Conservation (phyloP, 257 asterid genomes). For the Handroanthus guayacan region DNA sequence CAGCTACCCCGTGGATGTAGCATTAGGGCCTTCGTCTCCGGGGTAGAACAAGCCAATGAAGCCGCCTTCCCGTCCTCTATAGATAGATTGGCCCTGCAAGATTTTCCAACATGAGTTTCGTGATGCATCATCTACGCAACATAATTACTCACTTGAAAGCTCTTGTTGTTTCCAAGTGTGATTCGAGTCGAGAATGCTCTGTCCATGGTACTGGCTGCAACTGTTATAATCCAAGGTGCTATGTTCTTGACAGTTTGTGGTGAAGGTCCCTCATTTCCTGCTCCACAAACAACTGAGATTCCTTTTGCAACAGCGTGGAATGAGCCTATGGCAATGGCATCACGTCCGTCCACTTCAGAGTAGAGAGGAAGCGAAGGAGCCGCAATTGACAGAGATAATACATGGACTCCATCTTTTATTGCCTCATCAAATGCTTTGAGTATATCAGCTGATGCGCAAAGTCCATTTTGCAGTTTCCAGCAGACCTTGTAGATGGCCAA, state of each 20-base stretch:
- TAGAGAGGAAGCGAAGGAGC: constrained; percentile 38
- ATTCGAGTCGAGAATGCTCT: constrained; percentile 48
- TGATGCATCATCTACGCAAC: background rate
- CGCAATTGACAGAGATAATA: constrained; percentile 43
- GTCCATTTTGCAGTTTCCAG: constrained; percentile 32
- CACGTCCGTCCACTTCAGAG: constrained; percentile 51
- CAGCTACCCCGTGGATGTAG: constrained; percentile 32
- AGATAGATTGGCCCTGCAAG: constrained; percentile 50
- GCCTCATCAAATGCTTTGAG: constrained; percentile 55
- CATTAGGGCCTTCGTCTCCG: constrained; percentile 27
- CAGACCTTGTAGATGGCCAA: constrained; percentile 57
- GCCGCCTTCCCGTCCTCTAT: constrained; percentile 35
- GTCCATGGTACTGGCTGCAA: constrained; percentile 54
- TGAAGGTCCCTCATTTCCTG: constrained; percentile 51
- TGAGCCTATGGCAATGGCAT: constrained; percentile 51
- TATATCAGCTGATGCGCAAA: constrained; percentile 48
- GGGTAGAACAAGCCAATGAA: constrained; percentile 38
- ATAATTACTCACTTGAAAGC: constrained; percentile 40
- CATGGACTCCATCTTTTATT: constrained; percentile 51
- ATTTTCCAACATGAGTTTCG: background rate
- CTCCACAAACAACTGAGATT: constrained; percentile 51
- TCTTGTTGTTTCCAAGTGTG: constrained; percentile 53
- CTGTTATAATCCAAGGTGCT: constrained; percentile 54
- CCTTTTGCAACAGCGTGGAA: constrained; percentile 50
- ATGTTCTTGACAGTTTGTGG: constrained; percentile 41